phyloP scores from a whole-genome alignment of 2,329 filamentous ascomycete species.

The Sclerotinia minor region DNA sequence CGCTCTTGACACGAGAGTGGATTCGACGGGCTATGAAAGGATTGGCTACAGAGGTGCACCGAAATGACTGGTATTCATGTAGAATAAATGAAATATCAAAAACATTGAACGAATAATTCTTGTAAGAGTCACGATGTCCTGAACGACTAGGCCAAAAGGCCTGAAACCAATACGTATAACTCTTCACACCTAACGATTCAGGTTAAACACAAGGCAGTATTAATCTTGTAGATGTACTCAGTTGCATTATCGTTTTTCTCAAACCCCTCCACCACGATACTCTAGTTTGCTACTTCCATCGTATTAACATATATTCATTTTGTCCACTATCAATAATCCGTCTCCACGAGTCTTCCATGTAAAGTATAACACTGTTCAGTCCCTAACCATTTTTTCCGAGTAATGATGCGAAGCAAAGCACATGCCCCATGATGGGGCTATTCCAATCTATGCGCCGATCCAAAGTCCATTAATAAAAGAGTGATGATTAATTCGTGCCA shows the following conservation, averaged over 20 bases:
- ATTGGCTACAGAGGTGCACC: background rate
- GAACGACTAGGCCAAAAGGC: background rate
- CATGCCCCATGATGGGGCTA: constrained; percentile 9
- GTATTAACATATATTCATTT: constrained; percentile 7
- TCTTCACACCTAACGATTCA: background rate
- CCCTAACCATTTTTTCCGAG: constrained; percentile 6
- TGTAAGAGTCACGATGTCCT: background rate
- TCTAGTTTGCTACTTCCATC: background rate
- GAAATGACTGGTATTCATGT: background rate
- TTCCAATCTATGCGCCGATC: constrained; percentile 25
- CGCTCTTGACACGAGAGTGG: background rate
- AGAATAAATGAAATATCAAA: background rate
- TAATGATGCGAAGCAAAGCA: constrained; percentile 21
- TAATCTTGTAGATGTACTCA: background rate
- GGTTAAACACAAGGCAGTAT: background rate
- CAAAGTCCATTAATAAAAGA: constrained; percentile 21
- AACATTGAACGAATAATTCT: background rate
- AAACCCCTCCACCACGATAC: background rate
- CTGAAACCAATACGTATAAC: no score
- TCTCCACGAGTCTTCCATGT: background rate
- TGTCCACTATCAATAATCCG: background rate
- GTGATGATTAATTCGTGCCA: constrained; percentile 21
- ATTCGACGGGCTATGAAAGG: background rate
- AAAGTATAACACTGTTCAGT: background rate
- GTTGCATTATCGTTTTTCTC: background rate